These are phyloP conservation scores for Beta lomatogona DNA, from an alignment of 179 eudicot species.

Conservation along the genomic window DNA sequence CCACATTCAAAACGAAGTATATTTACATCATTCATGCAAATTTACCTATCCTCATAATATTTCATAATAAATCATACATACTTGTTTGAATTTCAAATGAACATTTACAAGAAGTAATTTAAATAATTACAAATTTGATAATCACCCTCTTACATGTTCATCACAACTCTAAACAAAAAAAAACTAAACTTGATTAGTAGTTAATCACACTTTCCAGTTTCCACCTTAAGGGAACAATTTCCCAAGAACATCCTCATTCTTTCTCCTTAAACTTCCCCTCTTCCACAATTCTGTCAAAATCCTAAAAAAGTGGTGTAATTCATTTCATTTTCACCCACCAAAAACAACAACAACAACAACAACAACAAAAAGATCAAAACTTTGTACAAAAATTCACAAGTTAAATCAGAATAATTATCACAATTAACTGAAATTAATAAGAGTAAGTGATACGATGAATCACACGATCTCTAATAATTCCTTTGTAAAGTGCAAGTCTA, in stretches of 20 bases:
- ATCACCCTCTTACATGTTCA: conserved; percentile 4
- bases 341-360: background rate
- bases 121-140: conserved; percentile 8
- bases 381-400: conserved; percentile 29
- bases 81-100: background rate
- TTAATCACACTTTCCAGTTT: conserved; percentile 15
- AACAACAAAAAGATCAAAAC: background rate
- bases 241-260: background rate
- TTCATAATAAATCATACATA: background rate
- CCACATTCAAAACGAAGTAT: background rate
- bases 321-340: background rate
- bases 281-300: background rate
- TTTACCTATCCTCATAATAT: background rate
- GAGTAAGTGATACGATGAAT: conserved; percentile 49
- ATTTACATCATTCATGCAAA: background rate
- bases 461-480: conserved; percentile 65
- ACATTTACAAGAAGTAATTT: background rate
- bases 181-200: conserved; percentile 3
- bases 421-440: conserved; percentile 19
- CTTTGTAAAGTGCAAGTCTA: conserved; percentile 65
- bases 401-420: background rate
- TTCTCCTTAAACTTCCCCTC: background rate
- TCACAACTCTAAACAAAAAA: background rate
- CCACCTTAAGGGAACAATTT: background rate
- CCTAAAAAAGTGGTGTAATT: background rate